Conservation (phyloP, 164 flowering plant genomes). For the Umbilicus rupestris region DNA sequence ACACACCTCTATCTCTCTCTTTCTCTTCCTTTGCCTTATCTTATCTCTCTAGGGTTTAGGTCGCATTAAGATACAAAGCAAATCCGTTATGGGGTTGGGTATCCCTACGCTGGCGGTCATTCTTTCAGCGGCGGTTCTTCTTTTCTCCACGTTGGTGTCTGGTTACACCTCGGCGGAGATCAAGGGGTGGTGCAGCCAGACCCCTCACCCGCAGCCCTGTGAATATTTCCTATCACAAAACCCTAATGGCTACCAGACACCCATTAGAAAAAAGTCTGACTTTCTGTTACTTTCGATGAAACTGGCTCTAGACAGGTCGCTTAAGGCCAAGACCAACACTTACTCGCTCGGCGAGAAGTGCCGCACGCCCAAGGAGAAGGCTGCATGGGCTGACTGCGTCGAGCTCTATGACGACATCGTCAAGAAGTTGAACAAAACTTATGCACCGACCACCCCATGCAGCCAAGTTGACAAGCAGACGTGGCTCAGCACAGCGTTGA, state of each 20-base stretch:
- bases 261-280: slow-evolving; percentile 27
- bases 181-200: slow-evolving; percentile 48
- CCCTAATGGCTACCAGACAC: slow-evolving; percentile 10
- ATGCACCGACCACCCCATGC: slow-evolving; percentile 23
- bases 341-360: slow-evolving; percentile 34
- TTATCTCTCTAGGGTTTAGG: no score
- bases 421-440: slow-evolving; percentile 38
- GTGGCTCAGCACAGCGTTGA: slow-evolving; percentile 77
- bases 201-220: slow-evolving; percentile 60
- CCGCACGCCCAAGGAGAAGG: slow-evolving; percentile 32
- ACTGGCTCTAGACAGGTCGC: slow-evolving; percentile 42
- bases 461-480: slow-evolving; percentile 45
- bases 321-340: slow-evolving; percentile 19
- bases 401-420: slow-evolving; percentile 46
- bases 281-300: slow-evolving; percentile 30
- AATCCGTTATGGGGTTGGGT: not conserved
- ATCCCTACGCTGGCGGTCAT: not conserved
- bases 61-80: not conserved
- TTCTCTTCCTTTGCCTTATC: not conserved
- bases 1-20: no score
- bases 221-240: slow-evolving; percentile 33
- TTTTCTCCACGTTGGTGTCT: slow-evolving; percentile 9
- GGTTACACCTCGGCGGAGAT: slow-evolving; percentile 16
- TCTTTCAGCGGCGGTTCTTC: slow-evolving; percentile 6
- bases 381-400: slow-evolving; percentile 69